These are phyloP conservation scores for Apiospora saccharicola DNA, from an alignment of 2,329 filamentous ascomycete genomes.

Conservation along the genomic window DNA sequence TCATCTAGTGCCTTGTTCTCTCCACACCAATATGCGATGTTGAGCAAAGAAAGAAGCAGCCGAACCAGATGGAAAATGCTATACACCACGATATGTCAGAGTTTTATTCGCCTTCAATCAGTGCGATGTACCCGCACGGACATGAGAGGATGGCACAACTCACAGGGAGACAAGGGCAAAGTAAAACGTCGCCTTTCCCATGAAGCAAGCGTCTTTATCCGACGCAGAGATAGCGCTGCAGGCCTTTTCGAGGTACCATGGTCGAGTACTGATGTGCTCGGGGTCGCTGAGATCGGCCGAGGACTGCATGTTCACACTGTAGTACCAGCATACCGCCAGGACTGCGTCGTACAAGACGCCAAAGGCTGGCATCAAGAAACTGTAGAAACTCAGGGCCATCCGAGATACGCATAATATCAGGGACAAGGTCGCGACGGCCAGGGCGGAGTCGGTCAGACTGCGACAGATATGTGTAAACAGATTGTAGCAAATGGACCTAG, in stretches of 20 bases:
- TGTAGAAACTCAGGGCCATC: constrained; percentile 25
- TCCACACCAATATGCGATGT: constrained; percentile 5
- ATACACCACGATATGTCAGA: neutral
- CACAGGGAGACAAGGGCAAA: constrained; percentile 31
- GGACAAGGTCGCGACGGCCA: constrained; percentile 30
- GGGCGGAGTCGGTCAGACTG: constrained; percentile 32
- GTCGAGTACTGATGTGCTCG: constrained; percentile 28
- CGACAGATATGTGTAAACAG: neutral
- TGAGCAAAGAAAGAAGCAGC: neutral
- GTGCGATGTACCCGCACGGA: neutral
- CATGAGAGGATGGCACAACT: constrained; percentile 18
- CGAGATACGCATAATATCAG: constrained; percentile 25
- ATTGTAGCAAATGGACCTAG: too few relatives aligned
- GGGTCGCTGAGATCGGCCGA: constrained; percentile 31
- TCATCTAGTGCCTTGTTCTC: neutral
- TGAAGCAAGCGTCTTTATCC: constrained; percentile 26
- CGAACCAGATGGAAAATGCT: neutral
- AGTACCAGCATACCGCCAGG: constrained; percentile 30
- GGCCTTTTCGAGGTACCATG: constrained; percentile 31
- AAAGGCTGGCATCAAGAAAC: constrained; percentile 23
- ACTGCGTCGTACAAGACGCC: constrained; percentile 28
- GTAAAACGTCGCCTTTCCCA: constrained; percentile 30
- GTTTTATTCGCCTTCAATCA: neutral
- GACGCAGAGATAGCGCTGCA: constrained; percentile 25
- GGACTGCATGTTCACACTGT: constrained; percentile 30